Evolutionary conservation across 305 asterid genomes (phyloP).

Genomic region (Fraxinus xanthoxyloides): DNA sequence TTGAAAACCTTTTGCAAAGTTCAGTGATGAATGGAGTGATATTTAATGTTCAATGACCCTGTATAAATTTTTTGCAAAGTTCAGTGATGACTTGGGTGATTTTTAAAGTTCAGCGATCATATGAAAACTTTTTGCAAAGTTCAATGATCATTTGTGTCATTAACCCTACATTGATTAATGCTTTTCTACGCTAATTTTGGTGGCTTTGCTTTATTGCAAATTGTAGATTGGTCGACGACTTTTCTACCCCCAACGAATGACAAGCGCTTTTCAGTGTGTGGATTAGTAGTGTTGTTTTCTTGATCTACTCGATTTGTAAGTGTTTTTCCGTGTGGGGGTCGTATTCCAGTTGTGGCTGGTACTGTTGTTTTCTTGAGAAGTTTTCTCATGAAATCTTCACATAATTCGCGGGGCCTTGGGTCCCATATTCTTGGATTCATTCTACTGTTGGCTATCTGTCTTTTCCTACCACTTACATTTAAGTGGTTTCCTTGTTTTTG

Average conservation of each 20-base stretch:
- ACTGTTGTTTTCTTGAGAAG: no score
- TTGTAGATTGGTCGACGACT: neutral
- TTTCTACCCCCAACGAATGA: neutral
- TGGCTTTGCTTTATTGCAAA: neutral
- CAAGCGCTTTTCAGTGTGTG: neutral
- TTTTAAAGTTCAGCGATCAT: no score
- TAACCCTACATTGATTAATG: slow-evolving; percentile 1
- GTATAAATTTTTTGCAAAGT: no score
- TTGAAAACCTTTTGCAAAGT: no score
- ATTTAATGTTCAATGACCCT: no score
- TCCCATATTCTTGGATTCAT: neutral
- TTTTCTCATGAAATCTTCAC: neutral
- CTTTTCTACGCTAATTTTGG: neutral
- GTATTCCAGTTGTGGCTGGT: no score
- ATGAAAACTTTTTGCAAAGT: no score
- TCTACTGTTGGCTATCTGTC: neutral
- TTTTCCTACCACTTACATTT: neutral
- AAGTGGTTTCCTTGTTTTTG: neutral
- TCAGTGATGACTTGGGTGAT: no score
- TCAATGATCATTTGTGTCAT: no score
- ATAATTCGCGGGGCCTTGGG: neutral
- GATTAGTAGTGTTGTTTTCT: no score
- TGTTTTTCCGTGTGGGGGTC: neutral
- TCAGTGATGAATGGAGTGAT: no score
- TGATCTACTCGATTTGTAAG: neutral